A percentile compares a stretch with the other conserved stretches of the same genome.
Conservation (phyloP, 1,284 basidiomycete species). For the Ganoderma leucocontextum region DNA sequence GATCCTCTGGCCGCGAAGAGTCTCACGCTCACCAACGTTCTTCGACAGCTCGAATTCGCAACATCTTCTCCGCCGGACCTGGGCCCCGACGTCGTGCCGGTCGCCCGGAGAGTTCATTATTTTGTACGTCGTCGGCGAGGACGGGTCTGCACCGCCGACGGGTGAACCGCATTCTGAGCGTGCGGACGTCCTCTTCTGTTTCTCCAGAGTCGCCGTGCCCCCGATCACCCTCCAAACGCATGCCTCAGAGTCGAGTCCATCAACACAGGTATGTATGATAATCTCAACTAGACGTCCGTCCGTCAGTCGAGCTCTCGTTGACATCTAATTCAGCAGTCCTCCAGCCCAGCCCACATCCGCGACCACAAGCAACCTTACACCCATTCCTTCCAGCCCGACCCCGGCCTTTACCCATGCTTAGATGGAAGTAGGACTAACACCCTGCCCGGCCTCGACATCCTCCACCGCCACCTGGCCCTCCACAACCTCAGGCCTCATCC, state of each 20-base stretch:
- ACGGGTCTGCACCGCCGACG: neutral
- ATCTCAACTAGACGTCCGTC: neutral
- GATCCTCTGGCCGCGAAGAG: neutral
- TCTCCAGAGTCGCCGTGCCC: neutral
- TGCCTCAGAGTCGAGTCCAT: neutral
- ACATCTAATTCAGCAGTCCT: neutral
- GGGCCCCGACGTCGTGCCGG: neutral
- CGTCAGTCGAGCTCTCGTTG: neutral
- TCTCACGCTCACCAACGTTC: neutral
- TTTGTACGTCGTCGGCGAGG: neutral
- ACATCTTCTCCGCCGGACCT: neutral
- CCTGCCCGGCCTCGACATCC: slow-evolving; percentile 4
- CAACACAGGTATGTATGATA: neutral
- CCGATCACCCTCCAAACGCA: neutral
- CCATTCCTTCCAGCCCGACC: neutral
- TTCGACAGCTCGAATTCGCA: neutral
- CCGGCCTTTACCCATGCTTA: neutral
- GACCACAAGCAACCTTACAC: neutral
- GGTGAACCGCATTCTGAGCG: neutral
- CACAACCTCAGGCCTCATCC: neutral
- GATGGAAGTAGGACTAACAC: neutral
- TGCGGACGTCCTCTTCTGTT: neutral
- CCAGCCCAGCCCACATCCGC: neutral
- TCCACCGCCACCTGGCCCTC: slow-evolving; percentile 2
- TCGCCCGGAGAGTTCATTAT: neutral